phyloP scores from a whole-genome alignment of 805 yeast genomes.

The Kluyveromyces aestuarii region DNA sequence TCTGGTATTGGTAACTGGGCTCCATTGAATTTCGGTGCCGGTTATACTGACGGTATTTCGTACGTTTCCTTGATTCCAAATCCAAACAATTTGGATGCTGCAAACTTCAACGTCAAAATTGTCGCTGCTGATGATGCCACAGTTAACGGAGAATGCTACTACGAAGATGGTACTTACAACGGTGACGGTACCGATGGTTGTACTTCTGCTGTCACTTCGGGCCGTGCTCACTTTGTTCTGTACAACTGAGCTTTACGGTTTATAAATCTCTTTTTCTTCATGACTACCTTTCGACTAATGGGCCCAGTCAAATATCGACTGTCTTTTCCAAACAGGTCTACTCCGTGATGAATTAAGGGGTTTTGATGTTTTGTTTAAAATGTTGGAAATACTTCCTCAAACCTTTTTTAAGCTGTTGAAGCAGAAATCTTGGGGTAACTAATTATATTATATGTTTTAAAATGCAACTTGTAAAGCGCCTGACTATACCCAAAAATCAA shows the following conservation, averaged over 20 bases:
- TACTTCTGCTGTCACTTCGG: slow-evolving; percentile 82
- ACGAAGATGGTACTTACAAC: slow-evolving; percentile 68
- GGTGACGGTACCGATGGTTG: slow-evolving; percentile 77
- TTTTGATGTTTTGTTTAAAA: too few species aligned
- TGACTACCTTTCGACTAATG: too few species aligned
- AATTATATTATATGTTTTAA: too few species aligned
- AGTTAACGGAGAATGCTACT: slow-evolving; percentile 67
- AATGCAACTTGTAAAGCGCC: too few species aligned
- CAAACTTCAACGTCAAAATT: slow-evolving; percentile 71
- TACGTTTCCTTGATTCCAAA: slow-evolving; percentile 90
- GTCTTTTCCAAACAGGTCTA: too few species aligned
- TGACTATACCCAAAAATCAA: too few species aligned
- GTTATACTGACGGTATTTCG: slow-evolving; percentile 59
- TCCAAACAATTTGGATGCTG: slow-evolving; percentile 70
- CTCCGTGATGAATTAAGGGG: too few species aligned
- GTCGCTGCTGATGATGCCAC: slow-evolving; percentile 59
- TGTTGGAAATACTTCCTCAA: too few species aligned
- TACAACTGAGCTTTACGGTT: slow-evolving; percentile 27
- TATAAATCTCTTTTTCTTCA: too few species aligned
- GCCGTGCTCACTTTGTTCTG: slow-evolving; percentile 77
- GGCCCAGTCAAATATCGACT: background rate
- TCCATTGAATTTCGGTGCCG: slow-evolving; percentile 91
- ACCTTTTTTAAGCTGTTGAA: too few species aligned
- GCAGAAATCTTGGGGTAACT: too few species aligned
- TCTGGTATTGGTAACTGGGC: slow-evolving; percentile 96